Evolutionary conservation across 352 stramenopile species (phyloP), one percentile per base, ranked within the genome.

Genomic region (Phytophthora kernoviae): DNA sequence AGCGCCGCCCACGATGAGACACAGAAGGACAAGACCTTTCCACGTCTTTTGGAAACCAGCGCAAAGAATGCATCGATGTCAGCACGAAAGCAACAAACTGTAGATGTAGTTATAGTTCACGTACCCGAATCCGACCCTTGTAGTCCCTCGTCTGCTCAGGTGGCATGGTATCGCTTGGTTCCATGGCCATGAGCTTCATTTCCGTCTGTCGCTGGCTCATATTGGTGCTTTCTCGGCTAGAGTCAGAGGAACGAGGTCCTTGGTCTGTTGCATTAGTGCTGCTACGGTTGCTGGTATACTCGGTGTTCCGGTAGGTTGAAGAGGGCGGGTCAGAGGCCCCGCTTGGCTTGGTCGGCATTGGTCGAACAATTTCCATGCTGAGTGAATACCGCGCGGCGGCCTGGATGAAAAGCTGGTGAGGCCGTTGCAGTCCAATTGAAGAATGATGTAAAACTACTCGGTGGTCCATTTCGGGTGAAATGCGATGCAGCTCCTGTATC

Each of bases 121-220:
- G 50, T 62, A 69, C 65, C 20, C 75, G 70, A 52, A 88, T 78
- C 37, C 80, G 79, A n/a, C 84, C 84, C 46, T 88, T 91, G 68
- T 91, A 91, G 68, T 88, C 73, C 18, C 66, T 64, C 41, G 63
- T 60, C 8, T 65, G 69, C 60, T 87, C 78, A 4, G 67, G 65
- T 14, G 48, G 47, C 5, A 27, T 24, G 5, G 33, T 51, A 6
- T 70, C 63, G 21, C 70, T 73, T 4, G 48, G 68, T 27, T 86
- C 72, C 37, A 81, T 60, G 27, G 76, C 78, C 65, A 70, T 77
- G 65, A 88, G 73, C 60, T 84, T 84, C 69, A 86, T 87, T 45
- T 90, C 77, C 12, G 73, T 90, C 39, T 73, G 67, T 7, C 52
- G 63, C 2, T 46, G 24, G 7, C 17, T 60, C 18, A 49, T 57